Conservation (phyloP, 2,329 filamentous ascomycete species). For the Arthrobotrys entomopaga region DNA sequence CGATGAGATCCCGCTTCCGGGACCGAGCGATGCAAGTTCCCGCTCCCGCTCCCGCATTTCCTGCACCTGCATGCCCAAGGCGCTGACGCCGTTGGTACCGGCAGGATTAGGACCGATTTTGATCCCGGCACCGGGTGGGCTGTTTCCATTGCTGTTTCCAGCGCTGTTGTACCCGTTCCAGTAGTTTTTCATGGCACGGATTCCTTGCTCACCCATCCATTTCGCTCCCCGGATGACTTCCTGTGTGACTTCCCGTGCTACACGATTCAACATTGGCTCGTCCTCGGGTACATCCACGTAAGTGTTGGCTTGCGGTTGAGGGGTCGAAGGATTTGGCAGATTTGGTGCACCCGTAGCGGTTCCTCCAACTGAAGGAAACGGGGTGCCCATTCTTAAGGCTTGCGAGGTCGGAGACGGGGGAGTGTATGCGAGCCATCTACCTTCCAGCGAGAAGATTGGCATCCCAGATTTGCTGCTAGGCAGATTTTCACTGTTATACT, state of each 20-base stretch:
- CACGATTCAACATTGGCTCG: conserved; percentile 77
- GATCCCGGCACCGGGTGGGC: conserved; percentile 44
- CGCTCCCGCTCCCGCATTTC: conserved; percentile 54
- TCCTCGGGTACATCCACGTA: conserved; percentile 77
- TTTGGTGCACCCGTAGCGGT: conserved; percentile 71
- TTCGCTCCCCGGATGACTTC: conserved; percentile 78
- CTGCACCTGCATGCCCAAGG: conserved; percentile 54
- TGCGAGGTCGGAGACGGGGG: conserved; percentile 66
- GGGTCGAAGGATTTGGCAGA: conserved; percentile 70
- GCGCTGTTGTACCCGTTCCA: conserved; percentile 71
- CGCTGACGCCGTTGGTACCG: conserved; percentile 49
- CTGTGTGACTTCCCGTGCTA: conserved; percentile 82
- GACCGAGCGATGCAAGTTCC: conserved; percentile 53
- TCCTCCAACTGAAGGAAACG: conserved; percentile 74
- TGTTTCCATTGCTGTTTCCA: conserved; percentile 40
- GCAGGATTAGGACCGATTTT: conserved; percentile 53
- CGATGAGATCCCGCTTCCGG: conserved; percentile 49
- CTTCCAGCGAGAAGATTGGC: conserved; percentile 75
- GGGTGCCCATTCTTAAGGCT: conserved; percentile 69
- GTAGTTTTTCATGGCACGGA: conserved; percentile 82
- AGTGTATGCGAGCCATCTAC: conserved; percentile 81
- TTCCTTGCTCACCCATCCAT: conserved; percentile 80
- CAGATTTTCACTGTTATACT: conserved; percentile 60
- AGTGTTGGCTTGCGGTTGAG: conserved; percentile 74
- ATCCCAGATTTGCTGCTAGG: conserved; percentile 65